A percentile compares a stretch with the other conserved stretches of the same genome.
These are phyloP conservation scores for Colletotrichum sansevieriae DNA, from an alignment of 2,329 filamentous ascomycete species.

Conservation along the genomic window DNA sequence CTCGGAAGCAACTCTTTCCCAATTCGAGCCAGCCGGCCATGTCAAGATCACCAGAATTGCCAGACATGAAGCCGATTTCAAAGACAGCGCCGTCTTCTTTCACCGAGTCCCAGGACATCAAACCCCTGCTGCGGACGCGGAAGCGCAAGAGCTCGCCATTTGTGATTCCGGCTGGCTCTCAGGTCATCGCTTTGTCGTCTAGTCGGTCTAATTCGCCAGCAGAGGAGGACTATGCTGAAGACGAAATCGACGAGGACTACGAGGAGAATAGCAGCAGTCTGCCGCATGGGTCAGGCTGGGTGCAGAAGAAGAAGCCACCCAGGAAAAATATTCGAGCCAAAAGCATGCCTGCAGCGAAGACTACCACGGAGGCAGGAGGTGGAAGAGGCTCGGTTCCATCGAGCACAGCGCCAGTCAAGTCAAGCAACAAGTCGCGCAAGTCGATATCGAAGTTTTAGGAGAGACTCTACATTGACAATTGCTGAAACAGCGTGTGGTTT, in stretches of 20 bases:
- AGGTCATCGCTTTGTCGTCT: constrained; percentile 51
- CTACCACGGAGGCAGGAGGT: not conserved
- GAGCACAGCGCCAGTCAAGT: constrained; percentile 15
- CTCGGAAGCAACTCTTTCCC: constrained; percentile 48
- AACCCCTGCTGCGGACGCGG: not conserved
- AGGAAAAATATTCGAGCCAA: constrained; percentile 16
- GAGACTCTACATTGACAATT: not conserved
- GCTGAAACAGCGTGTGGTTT: not conserved
- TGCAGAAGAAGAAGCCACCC: constrained; percentile 40
- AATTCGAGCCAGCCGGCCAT: constrained; percentile 50
- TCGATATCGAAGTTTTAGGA: constrained; percentile 22
- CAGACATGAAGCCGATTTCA: constrained; percentile 38
- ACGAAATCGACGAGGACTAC: constrained; percentile 54
- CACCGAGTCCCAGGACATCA: constrained; percentile 1
- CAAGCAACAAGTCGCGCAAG: constrained; percentile 3
- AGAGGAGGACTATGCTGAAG: constrained; percentile 53
- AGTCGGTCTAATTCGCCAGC: constrained; percentile 27
- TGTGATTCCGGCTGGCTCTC: constrained; percentile 47
- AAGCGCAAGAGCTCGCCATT: constrained; percentile 43
- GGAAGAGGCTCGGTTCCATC: constrained; percentile 4
- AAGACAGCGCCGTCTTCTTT: constrained; percentile 35
- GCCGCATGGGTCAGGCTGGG: constrained; percentile 41
- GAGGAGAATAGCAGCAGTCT: constrained; percentile 42
- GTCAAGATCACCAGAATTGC: constrained; percentile 43
- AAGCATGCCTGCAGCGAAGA: constrained; percentile 21